Evolutionary conservation across 23 red algal genomes (phyloP), one percentile per base, ranked within the genome.

Genomic region (Gracilaria caudata): DNA sequence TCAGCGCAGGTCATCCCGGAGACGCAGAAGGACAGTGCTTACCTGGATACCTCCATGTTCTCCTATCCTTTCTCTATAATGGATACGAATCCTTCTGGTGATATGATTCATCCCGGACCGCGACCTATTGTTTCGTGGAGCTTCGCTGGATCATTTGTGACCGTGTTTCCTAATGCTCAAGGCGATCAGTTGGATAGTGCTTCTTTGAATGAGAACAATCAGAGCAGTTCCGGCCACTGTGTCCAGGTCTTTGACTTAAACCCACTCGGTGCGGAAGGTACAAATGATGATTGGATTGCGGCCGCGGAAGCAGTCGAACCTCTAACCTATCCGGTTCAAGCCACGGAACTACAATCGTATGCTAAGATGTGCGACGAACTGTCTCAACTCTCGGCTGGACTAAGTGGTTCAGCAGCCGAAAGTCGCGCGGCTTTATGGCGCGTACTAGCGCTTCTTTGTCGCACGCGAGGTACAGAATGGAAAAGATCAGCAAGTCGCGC

Each of bases 21-120:
- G 36, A 73, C 82, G 7, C 82, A 41, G 0, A 34, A 38, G n/a
- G 70, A 75, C 29, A 75, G 70, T 9, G 35, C 44, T 12, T 55
- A 55, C 23, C 9, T 86, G 10, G 82, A 86, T 55, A 16, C 44
- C 5, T 45, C 47, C 7, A 37, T 86, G 19, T 86, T 71, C 47
- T 73, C 82, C 1, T 89, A 89, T 49, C 74, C 85, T 30, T 89
- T 79, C 72, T 89, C 85, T 51, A 79, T 79, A 37, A 79, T 89
- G 85, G 85, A 89, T 79, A 60, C 85, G 7, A 66, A 25, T 79
- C 54, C 85, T 13, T 64, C 68, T 47, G 85, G 54, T 36, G 85
- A 77, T 37, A 74, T 89, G 51, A 55, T 75, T 45, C 40, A 79
- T 20, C 71, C 35, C 20, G 51, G 64, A 7, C 40, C 85, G 24